phyloP scores from a whole-genome alignment of 306 rosid genomes.

The Vicia faba region DNA sequence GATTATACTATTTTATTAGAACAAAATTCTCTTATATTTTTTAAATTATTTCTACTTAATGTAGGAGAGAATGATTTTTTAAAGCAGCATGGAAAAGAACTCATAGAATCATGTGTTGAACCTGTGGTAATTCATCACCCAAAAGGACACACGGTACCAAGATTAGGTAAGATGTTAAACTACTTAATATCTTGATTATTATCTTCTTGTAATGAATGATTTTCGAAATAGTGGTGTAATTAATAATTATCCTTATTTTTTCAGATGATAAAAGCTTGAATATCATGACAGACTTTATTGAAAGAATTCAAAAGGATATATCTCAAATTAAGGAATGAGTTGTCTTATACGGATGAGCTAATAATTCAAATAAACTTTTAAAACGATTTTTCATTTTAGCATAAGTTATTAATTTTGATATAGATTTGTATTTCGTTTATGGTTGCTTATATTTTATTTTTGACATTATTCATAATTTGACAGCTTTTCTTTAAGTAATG shows the following conservation, averaged over 20 bases:
- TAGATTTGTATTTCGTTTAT: no score
- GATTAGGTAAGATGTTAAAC: slow-evolving; percentile 52
- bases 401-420: no score
- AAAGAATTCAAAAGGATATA: slow-evolving; percentile 47
- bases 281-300: slow-evolving; percentile 51
- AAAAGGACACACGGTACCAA: slow-evolving; percentile 81
- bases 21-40: not conserved
- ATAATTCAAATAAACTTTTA: no score
- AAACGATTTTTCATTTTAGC: no score
- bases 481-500: no score
- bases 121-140: slow-evolving; percentile 74
- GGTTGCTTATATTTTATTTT: no score
- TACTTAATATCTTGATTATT: not conserved
- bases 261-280: slow-evolving; percentile 58
- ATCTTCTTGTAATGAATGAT: not conserved
- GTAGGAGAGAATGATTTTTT: slow-evolving; percentile 80
- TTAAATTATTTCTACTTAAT: not conserved
- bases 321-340: slow-evolving; percentile 29
- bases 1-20: not conserved
- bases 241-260: not conserved
- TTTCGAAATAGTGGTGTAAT: not conserved
- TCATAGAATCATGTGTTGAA: slow-evolving; percentile 54
- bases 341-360: not conserved
- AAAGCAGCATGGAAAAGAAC: slow-evolving; percentile 57
- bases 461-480: no score